A percentile compares a stretch with the other conserved stretches of the same genome.
These are phyloP conservation scores for Nakazawaea pomicola DNA, from an alignment of 805 yeast genomes.

Conservation along the genomic window DNA sequence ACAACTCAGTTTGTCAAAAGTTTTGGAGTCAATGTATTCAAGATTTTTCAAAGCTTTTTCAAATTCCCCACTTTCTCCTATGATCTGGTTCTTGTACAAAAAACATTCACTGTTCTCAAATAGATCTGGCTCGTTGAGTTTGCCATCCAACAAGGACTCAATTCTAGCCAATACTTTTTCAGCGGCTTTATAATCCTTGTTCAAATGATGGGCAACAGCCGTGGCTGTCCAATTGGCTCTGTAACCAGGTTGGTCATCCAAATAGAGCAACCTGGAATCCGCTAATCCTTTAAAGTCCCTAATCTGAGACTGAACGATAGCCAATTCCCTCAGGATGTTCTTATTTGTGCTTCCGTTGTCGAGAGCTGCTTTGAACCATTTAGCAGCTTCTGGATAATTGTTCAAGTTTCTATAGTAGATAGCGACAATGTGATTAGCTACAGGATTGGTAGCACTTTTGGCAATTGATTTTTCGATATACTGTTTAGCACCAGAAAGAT, in stretches of 20 bases:
- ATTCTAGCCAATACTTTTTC: slow-evolving; percentile 68
- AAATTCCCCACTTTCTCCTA: slow-evolving; percentile 59
- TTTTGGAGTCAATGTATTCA: slow-evolving; percentile 34
- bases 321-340: slow-evolving; percentile 76
- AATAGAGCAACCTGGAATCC: slow-evolving; percentile 58
- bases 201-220: slow-evolving; percentile 81
- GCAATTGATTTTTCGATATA: slow-evolving; percentile 57
- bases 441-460: slow-evolving; percentile 46
- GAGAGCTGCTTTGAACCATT: slow-evolving; percentile 69
- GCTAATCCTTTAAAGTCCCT: slow-evolving; percentile 66
- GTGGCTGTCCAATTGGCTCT: slow-evolving; percentile 88
- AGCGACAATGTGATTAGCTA: slow-evolving; percentile 83
- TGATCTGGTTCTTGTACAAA: slow-evolving; percentile 64
- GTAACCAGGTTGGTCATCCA: slow-evolving; percentile 73
- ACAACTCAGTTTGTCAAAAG: slow-evolving; percentile 54
- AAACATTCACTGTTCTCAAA: slow-evolving; percentile 79
- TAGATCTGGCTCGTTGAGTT: slow-evolving; percentile 58
- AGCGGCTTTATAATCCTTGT: slow-evolving; percentile 62
- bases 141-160: slow-evolving; percentile 69
- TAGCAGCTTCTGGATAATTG: slow-evolving; percentile 71
- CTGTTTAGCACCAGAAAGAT: slow-evolving; percentile 56
- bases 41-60: slow-evolving; percentile 60
- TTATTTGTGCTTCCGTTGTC: slow-evolving; percentile 75
- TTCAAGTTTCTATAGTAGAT: slow-evolving; percentile 69
- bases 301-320: slow-evolving; percentile 72